Conservation (phyloP, 2,329 filamentous ascomycete species). For the Aspergillus persii region DNA sequence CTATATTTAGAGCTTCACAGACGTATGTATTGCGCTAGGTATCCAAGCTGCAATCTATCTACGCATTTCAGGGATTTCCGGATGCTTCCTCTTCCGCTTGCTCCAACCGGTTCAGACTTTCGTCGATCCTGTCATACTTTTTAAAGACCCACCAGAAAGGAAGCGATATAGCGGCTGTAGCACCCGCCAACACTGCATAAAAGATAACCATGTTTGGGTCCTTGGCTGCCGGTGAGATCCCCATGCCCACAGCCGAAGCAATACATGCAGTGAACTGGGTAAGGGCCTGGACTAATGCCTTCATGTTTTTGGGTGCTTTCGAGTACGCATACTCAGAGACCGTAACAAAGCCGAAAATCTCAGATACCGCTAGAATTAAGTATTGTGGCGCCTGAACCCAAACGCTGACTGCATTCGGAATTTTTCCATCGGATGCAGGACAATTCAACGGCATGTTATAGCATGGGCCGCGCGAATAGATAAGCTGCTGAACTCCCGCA, state of each 20-base stretch:
- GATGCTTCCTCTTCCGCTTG: no score
- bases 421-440: constrained; percentile 13
- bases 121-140: neutral
- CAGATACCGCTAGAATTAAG: constrained; percentile 39
- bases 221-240: neutral
- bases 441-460: constrained; percentile 45
- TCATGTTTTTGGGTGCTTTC: constrained; percentile 44
- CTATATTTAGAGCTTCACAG: no score
- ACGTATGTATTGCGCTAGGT: no score
- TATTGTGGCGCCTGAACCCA: constrained; percentile 44
- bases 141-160: neutral
- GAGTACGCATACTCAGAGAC: constrained; percentile 46
- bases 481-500: constrained; percentile 56
- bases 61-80: no score
- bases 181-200: neutral
- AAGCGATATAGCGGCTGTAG: neutral
- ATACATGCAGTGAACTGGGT: constrained; percentile 9
- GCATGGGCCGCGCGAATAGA: constrained; percentile 58
- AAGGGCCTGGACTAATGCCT: constrained; percentile 30
- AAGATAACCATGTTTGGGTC: neutral
- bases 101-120: no score
- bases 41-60: no score
- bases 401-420: constrained; percentile 36
- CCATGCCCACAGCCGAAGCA: constrained; percentile 1
- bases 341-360: constrained; percentile 45